Base-by-base conservation (phyloP, 2,329 filamentous ascomycete genomes). In the Thermothelomyces thermophilus region DNA sequence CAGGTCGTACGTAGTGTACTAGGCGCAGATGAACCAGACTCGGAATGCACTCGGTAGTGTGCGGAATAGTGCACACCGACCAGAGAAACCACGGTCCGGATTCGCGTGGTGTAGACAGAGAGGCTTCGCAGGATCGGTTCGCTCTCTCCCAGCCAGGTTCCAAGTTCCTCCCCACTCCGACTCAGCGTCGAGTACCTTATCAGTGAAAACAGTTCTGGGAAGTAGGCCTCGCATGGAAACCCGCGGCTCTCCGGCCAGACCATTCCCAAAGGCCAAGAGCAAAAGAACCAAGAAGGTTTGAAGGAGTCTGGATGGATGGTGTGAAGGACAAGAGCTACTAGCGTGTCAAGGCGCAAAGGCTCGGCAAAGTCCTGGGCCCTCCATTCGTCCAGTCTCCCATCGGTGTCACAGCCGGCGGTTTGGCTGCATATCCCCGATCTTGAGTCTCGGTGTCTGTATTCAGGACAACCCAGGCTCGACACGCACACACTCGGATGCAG, bases 361-460 rank as follows among this genome's bases (percentile, higher is more conserved):
- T 48, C 46, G 44, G 48, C 13, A 51, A 50, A 40, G 35, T 45
- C 41, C 44, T 36, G 2, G 30, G 5, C 36, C n/a, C 16, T 41
- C 41, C 11, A 53, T 53, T 53, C 48, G 51, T 28, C 34, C 35
- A 41, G 28, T 14, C 33, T 14, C 30, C 14, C 24, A 17, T n/a
- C 14, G 31, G 44, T 13, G 47, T 50, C 9, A 41, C 41, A 53
- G 48, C 24, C 19, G 17, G 24, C 19, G 46, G 14, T 33, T 40
- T 48, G 34, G 48, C 44, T 48, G 47, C 47, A 41, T 46, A 37
- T 10, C 33, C 4, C 39, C 6, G 24, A 36, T 14, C n/a, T 41
- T 30, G n/a, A 31, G 39, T 19, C 22, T 41, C 37, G 36, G 36
- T 39, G 36, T 39, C 36, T 26, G 36, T 13, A 39, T 39, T 39